Conservation (phyloP, 768 basidiomycete genomes). For the Cantharellus anzutake region DNA sequence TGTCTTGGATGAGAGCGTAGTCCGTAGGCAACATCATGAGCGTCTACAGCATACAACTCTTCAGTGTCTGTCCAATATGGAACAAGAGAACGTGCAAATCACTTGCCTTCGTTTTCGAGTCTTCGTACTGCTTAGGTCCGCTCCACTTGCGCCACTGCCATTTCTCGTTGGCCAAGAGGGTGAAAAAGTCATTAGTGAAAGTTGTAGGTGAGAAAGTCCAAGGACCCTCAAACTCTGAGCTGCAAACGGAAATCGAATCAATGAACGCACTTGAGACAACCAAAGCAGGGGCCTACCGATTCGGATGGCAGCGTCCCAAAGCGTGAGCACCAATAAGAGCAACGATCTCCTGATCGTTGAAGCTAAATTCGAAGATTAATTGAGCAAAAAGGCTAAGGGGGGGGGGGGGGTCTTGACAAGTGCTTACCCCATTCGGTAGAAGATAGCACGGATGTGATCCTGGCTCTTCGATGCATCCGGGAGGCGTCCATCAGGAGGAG, state of each 20-base stretch:
- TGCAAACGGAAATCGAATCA: slow-evolving; percentile 6
- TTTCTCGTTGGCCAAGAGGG: slow-evolving; percentile 74
- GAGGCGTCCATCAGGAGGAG: slow-evolving; percentile 74
- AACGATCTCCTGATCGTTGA: slow-evolving; percentile 96
- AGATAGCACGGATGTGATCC: slow-evolving; percentile 77
- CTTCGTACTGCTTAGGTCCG: slow-evolving; percentile 84
- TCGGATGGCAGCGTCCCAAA: slow-evolving; percentile 81
- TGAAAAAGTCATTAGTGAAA: slow-evolving; percentile 72
- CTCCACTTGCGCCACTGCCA: slow-evolving; percentile 95
- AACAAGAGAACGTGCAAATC: background rate
- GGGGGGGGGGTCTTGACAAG: no score
- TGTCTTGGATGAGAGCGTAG: slow-evolving; percentile 77
- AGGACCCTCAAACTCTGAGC: slow-evolving; percentile 74
- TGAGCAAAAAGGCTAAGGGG: no score
- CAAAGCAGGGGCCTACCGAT: slow-evolving; percentile 29
- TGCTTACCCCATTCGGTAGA: slow-evolving; percentile 67
- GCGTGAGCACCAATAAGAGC: slow-evolving; percentile 89
- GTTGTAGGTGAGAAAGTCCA: slow-evolving; percentile 91
- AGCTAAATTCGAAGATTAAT: slow-evolving; percentile 19
- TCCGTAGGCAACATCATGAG: slow-evolving; percentile 98
- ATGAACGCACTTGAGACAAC: background rate
- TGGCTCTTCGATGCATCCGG: slow-evolving; percentile 73
- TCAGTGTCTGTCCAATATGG: background rate
- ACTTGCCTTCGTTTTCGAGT: slow-evolving; percentile 53
- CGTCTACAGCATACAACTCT: slow-evolving; percentile 11